These are phyloP conservation scores for Thelonectria blattea DNA, from an alignment of 2,329 filamentous ascomycete genomes.

Conservation along the genomic window DNA sequence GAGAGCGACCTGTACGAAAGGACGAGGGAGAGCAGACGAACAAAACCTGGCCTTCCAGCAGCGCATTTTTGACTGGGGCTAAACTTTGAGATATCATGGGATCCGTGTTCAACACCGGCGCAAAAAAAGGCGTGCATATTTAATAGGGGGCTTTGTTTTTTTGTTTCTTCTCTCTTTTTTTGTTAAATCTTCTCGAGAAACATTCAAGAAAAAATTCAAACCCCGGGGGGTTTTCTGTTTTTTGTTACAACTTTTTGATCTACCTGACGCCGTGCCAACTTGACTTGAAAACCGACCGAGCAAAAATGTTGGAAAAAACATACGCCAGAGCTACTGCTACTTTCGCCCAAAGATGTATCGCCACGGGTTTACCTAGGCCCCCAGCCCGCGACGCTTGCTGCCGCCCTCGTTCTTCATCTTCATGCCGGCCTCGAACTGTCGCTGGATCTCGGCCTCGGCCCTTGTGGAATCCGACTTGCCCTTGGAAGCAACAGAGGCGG, in stretches of 20 bases:
- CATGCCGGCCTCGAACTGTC: slow-evolving; percentile 63
- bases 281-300: slow-evolving; percentile 10
- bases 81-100: slow-evolving; percentile 35
- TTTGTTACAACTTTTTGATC: slow-evolving; percentile 34
- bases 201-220: background rate
- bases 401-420: slow-evolving; percentile 60
- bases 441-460: slow-evolving; percentile 60
- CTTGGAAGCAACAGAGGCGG: slow-evolving; percentile 28
- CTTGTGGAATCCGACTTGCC: slow-evolving; percentile 45
- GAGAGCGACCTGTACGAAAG: slow-evolving; percentile 3
- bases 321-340: slow-evolving; percentile 5
- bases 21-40: slow-evolving; percentile 13
- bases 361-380: slow-evolving; percentile 47
- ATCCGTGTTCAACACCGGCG: slow-evolving; percentile 36
- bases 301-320: slow-evolving; percentile 22
- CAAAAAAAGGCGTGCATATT: slow-evolving; percentile 35
- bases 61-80: slow-evolving; percentile 15
- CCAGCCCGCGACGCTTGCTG: slow-evolving; percentile 58
- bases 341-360: background rate
- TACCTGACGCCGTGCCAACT: slow-evolving; percentile 38
- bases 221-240: slow-evolving; percentile 28
- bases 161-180: slow-evolving; percentile 4
- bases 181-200: too few relatives aligned
- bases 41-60: slow-evolving; percentile 26
- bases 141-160: slow-evolving; percentile 27